Evolutionary conservation across 805 yeast genomes (phyloP), one percentile per base, ranked within the genome.

Genomic region (Nakazawaea anatomiae): DNA sequence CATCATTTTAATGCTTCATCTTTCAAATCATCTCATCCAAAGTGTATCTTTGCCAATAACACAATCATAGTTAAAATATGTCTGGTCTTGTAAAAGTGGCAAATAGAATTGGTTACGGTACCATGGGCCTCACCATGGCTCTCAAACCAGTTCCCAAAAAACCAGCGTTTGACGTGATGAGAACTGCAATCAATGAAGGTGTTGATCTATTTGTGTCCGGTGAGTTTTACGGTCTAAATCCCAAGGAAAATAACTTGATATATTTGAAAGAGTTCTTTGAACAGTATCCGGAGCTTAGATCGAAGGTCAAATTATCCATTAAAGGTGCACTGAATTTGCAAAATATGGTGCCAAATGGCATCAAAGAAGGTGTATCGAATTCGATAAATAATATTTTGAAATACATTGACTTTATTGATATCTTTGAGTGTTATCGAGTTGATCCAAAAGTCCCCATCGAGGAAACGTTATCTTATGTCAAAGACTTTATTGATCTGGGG

Each of bases 361-460:
- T 77, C 28, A 63, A 70, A 46, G 83, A 77, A 52, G 66, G 67
- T 27, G 68, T 87, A 10, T 49, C 62, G 1, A 59, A 57, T 8
- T 76, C 85, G 11, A 72, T 89, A 50, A 77, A 75, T 14, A 69
- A 71, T 14, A 67, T 74, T 47, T 64, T 63, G 30, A 56, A 61
- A 12, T 70, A 61, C 31, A 62, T 77, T 31, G 52, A 58, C 11
- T 68, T 9, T 32, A 59, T 79, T 46, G 89, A 82, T 50, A 60
- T 85, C 50, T 90, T 78, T 64, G 89, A 87, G 61, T 75, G 80
- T 35, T 89, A 95, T 3, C 80, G 97, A 64, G 71, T 87, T 36
- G 91, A 84, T 59, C 67, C 66, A 18, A 18, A 18, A 18, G 25
- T 18, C 25, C 25, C 25, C 3, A 72, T 87, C 43, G 68, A 70